Base-by-base conservation (phyloP, 139 green algal species). In the Protoeuglena noctilucae region DNA sequence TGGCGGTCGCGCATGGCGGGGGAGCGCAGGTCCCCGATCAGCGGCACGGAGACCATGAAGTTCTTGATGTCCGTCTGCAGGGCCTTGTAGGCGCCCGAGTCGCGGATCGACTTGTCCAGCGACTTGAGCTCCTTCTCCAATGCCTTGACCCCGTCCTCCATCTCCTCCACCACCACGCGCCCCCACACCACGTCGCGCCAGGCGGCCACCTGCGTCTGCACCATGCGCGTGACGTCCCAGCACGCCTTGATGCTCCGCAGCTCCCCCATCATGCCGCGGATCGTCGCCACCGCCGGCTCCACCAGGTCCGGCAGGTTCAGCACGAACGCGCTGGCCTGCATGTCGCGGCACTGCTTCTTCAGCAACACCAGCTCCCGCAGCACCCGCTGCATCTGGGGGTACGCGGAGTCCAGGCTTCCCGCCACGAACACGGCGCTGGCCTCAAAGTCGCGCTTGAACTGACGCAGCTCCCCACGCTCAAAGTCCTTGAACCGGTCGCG, bases 141-240 rank as follows among this genome's bases (percentile, higher is more conserved):
- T 1, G 53, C 49, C 74, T 91, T 93, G 52, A 80, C 75, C 21
- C 79, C 80, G 12, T 89, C 82, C 63, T 91, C 84, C 75, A 93
- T 87, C 19, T 77, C 53, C 23, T 84, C 72, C 4, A 74, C 86
- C 12, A 69, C 67, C 58, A 92, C 86, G 63, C 83, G 65, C 28
- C 58, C 75, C 82, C 82, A 92, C 23, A 85, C 67, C 9, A 75
- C 88, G 14, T 67, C 40, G n/a, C 66, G 57, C 79, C 79, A 92
- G 23, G 72, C 69, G 40, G 84, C 57, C 75, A 86, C 85, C 68
- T 85, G 82, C 69, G 85, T 89, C 26, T 84, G 77, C 19, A 48
- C 60, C 39, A 57, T 57, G 56, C 84, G 75, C 50, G 83, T 51
- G 34, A 75, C 77, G n/a, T 67, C 78, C 73, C 81, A 89, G 56